Evolutionary conservation across 169 alveolate genomes (phyloP).

Genomic region (Cryptosporidium ubiquitum): DNA sequence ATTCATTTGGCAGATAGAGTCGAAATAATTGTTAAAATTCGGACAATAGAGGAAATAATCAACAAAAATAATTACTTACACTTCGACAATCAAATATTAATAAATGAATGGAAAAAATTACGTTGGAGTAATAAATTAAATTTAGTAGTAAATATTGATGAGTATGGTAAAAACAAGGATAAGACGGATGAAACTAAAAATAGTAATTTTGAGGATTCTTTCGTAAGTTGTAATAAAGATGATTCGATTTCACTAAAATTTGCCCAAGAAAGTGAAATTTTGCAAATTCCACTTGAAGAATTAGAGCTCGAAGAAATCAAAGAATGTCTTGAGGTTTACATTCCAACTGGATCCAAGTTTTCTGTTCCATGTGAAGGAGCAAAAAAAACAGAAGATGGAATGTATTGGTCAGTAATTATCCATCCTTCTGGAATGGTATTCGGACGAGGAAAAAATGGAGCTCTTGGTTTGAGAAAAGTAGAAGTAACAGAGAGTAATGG

Average conservation of each 20-base stretch:
- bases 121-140: constrained; percentile 71
- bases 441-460: constrained; percentile 66
- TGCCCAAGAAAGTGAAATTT: background rate
- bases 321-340: constrained; percentile 55
- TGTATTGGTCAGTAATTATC: constrained; percentile 62
- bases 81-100: background rate
- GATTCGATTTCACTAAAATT: background rate
- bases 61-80: constrained; percentile 1
- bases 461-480: constrained; percentile 60
- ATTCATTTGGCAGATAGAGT: constrained; percentile 67
- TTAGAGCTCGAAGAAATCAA: constrained; percentile 52
- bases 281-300: constrained; percentile 7
- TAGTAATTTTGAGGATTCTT: background rate
- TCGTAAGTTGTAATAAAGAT: background rate
- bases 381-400: constrained; percentile 40
- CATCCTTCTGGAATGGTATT: constrained; percentile 74
- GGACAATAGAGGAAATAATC: background rate
- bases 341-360: constrained; percentile 11
- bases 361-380: constrained; percentile 58
- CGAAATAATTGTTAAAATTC: constrained; percentile 43
- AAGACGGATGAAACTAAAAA: background rate
- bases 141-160: constrained; percentile 32
- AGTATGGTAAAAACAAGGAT: background rate
- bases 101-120: constrained; percentile 44
- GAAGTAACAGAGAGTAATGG: constrained; percentile 82